Evolutionary conservation across 768 basidiomycete species (phyloP).

Genomic region (Panaeolus papilionaceus): DNA sequence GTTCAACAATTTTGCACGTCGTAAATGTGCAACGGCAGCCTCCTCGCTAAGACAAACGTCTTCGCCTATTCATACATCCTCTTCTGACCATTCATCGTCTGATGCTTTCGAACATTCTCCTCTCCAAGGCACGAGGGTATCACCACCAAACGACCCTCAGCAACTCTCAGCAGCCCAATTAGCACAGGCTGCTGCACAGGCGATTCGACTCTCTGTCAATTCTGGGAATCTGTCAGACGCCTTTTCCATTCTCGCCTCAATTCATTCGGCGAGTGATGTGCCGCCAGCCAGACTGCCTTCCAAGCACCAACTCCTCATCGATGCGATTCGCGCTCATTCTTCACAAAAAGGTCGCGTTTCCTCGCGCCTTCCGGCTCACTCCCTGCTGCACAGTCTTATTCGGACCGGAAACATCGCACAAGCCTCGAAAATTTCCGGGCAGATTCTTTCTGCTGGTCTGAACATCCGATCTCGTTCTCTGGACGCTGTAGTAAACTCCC

Average conservation of each 20-base stretch:
- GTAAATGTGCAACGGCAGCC: not conserved
- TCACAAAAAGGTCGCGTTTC: slow-evolving; percentile 61
- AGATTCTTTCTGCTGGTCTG: slow-evolving; percentile 62
- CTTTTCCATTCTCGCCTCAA: slow-evolving; percentile 62
- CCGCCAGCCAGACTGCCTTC: slow-evolving; percentile 20
- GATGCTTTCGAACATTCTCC: not conserved
- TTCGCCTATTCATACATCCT: slow-evolving; percentile 5
- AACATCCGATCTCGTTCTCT: slow-evolving; percentile 56
- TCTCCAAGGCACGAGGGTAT: slow-evolving; percentile 2
- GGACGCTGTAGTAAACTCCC: slow-evolving; percentile 44
- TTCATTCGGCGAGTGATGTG: slow-evolving; percentile 47
- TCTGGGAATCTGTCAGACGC: slow-evolving; percentile 56
- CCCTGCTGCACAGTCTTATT: slow-evolving; percentile 68
- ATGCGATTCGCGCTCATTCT: slow-evolving; percentile 43
- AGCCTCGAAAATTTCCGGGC: slow-evolving; percentile 54
- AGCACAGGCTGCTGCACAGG: slow-evolving; percentile 49
- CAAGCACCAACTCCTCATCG: slow-evolving; percentile 18
- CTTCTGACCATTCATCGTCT: slow-evolving; percentile 9
- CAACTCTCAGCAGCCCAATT: slow-evolving; percentile 24
- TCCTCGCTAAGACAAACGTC: not conserved
- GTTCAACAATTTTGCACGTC: not conserved
- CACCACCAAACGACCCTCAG: not conserved
- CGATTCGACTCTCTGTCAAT: slow-evolving; percentile 53
- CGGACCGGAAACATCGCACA: slow-evolving; percentile 53
- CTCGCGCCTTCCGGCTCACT: slow-evolving; percentile 65